These are phyloP conservation scores for Pezicula carpinea DNA, from an alignment of 2,329 filamentous ascomycete species.

Conservation along the genomic window DNA sequence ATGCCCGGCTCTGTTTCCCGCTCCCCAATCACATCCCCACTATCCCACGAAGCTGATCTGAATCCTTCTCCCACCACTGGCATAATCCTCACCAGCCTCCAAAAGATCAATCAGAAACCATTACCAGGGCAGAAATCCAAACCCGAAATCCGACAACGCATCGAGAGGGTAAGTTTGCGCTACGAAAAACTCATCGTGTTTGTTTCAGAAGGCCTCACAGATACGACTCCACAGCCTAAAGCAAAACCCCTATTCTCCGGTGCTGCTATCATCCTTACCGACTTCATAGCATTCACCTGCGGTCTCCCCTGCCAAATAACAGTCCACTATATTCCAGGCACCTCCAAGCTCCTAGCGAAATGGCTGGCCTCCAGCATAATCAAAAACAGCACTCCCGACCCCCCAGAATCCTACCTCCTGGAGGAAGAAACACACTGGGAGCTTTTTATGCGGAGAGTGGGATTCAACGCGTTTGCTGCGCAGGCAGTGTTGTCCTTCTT, in stretches of 20 bases:
- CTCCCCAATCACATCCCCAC: constrained; percentile 33
- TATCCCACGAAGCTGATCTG: constrained; percentile 64
- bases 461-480: constrained; percentile 68
- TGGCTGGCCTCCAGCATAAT: constrained; percentile 53
- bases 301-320: constrained; percentile 35
- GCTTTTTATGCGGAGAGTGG: constrained; percentile 57
- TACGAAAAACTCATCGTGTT: constrained; percentile 68
- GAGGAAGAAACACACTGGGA: constrained; percentile 64
- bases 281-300: constrained; percentile 25
- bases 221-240: constrained; percentile 32
- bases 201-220: constrained; percentile 46
- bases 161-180: constrained; percentile 47
- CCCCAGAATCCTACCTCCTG: constrained; percentile 29
- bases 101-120: constrained; percentile 67
- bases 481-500: constrained; percentile 54
- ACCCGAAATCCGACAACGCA: constrained; percentile 48
- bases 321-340: constrained; percentile 46
- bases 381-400: constrained; percentile 22
- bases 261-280: constrained; percentile 20
- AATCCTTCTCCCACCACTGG: constrained; percentile 65
- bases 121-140: constrained; percentile 54
- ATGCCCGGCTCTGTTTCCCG: constrained; percentile 27
- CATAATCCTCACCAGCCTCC: constrained; percentile 64
- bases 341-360: constrained; percentile 41
- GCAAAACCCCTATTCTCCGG: constrained; percentile 21